Evolutionary conservation across 2,329 filamentous ascomycete genomes (phyloP).

Genomic region (Cladophialophora immunda): DNA sequence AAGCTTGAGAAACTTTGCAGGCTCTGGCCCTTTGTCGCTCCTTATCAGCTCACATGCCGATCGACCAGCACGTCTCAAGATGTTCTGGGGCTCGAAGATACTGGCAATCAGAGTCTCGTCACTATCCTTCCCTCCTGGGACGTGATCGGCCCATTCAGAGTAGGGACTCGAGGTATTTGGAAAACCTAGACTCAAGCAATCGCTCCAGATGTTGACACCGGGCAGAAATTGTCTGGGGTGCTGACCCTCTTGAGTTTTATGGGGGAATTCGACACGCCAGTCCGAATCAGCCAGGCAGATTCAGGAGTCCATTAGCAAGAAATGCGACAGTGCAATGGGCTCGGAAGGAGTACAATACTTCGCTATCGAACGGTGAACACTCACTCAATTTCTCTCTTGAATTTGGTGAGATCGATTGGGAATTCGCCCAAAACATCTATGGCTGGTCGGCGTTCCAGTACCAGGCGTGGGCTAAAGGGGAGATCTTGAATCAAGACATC

Average conservation of each 20-base stretch:
- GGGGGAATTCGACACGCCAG: slow-evolving; percentile 62
- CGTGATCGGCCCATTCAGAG: slow-evolving; percentile 65
- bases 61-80: slow-evolving; percentile 8
- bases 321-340: slow-evolving; percentile 63
- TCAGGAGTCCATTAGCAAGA: slow-evolving; percentile 59
- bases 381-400: slow-evolving; percentile 54
- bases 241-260: slow-evolving; percentile 63
- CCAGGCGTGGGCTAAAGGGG: slow-evolving; percentile 65
- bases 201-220: slow-evolving; percentile 23
- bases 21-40: slow-evolving; percentile 7
- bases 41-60: not conserved
- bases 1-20: slow-evolving; percentile 1
- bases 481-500: slow-evolving; percentile 32
- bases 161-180: slow-evolving; percentile 64
- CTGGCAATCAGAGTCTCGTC: slow-evolving; percentile 20
- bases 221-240: slow-evolving; percentile 65
- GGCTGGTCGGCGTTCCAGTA: slow-evolving; percentile 68
- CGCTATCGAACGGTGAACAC: slow-evolving; percentile 41
- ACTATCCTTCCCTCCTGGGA: slow-evolving; percentile 55
- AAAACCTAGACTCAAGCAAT: not conserved
- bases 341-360: slow-evolving; percentile 45
- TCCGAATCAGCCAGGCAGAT: slow-evolving; percentile 53
- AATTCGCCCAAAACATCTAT: slow-evolving; percentile 61
- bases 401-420: slow-evolving; percentile 64
- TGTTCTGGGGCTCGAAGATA: slow-evolving; percentile 11